phyloP scores from a whole-genome alignment of 108 stramenopile genomes.

The Cyclotella distinguenda region DNA sequence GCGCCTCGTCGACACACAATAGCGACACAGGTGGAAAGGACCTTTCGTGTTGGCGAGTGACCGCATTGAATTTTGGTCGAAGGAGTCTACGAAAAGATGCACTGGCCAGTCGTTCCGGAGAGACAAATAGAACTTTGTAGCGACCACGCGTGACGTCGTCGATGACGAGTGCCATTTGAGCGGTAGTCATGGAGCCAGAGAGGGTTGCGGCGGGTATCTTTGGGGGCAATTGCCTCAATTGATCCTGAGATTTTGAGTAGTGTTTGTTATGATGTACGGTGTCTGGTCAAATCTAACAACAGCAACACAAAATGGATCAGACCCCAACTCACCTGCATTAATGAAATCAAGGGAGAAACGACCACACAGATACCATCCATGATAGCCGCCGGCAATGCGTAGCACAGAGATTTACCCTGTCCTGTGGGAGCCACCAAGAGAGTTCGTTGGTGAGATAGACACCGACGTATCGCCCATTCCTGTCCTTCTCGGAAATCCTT shows the following conservation, averaged over 20 bases:
- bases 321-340: slow-evolving; percentile 73
- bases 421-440: slow-evolving; percentile 97
- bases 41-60: slow-evolving; percentile 59
- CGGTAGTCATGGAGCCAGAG: slow-evolving; percentile 66
- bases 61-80: slow-evolving; percentile 61
- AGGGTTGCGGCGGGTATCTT: slow-evolving; percentile 82
- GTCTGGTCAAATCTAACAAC: no score
- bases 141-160: slow-evolving; percentile 76
- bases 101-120: slow-evolving; percentile 90
- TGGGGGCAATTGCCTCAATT: slow-evolving; percentile 84
- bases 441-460: slow-evolving; percentile 64
- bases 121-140: slow-evolving; percentile 88
- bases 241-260: slow-evolving; percentile 52
- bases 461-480: slow-evolving; percentile 89
- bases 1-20: slow-evolving; percentile 94
- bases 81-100: slow-evolving; percentile 90
- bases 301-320: not conserved
- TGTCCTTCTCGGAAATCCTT: slow-evolving; percentile 81
- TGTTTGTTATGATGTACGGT: no score
- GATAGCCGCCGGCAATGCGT: slow-evolving; percentile 91
- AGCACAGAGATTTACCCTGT: slow-evolving; percentile 95
- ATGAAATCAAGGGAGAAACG: slow-evolving; percentile 93
- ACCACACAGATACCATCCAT: slow-evolving; percentile 93
- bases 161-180: slow-evolving; percentile 75
- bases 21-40: slow-evolving; percentile 85